Base-by-base conservation (phyloP, 768 basidiomycete species). In the Phanerochaete sordida region DNA sequence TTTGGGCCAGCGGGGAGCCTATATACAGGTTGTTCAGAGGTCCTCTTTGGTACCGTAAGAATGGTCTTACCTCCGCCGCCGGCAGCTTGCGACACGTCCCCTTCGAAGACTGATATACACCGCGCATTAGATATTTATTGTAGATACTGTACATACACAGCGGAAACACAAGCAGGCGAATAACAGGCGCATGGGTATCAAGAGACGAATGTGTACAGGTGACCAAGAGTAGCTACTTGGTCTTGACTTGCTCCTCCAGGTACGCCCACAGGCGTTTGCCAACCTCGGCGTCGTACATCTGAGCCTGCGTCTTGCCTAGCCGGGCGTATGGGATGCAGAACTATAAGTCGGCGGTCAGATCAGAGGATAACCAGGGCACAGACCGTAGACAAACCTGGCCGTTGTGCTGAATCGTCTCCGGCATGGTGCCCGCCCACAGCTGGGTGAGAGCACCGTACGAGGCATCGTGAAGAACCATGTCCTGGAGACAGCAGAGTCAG, bases 321-420 rank as follows among this genome's bases (percentile, higher is more conserved):
- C 65, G 65, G 0, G 68, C 71, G 63, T 65, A 73, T 0, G 72
- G 71, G 31, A 69, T 55, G 8, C 72, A 59, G 52, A 61, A 72
- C 58, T 69, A 28, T 27, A 7, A 13, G n/a, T n/a, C n/a, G 2
- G 15, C 19, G 16, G 37, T 28, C 24, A 12, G 1, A 33, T 24
- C 12, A 12, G 50, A 5, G 24, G n/a, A n/a, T n/a, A n/a, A 13
- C 19, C n/a, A n/a, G n/a, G n/a, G 11, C 16, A 11, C n/a, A 45
- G 13, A 12, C 16, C 23, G 37, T 23, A 12, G 15, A 48, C 62
- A n/a, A 23, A 82, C 80, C 69, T 78, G 70, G 12, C 82, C 82
- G 60, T 78, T 78, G 13, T 74, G 65, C 16, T 67, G 68, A 2
- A 61, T 68, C 7, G 72, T 73, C 45, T 79, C 76, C 2, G 77